Evolutionary conservation across 1,284 basidiomycete genomes (phyloP).

Genomic region (Apiotrichum gracile): DNA sequence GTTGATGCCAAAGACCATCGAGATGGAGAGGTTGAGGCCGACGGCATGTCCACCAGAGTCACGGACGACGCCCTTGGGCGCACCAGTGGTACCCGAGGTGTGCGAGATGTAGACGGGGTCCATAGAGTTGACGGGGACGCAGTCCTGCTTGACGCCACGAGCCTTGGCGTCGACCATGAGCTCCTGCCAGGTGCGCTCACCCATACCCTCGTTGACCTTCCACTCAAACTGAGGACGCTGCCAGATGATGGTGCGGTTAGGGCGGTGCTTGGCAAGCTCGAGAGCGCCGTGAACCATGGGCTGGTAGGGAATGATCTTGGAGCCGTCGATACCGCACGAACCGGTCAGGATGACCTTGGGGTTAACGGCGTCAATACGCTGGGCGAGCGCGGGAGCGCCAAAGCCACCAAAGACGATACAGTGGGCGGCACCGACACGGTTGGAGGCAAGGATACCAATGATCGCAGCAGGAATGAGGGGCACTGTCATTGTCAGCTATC

Average conservation of each 20-base stretch:
- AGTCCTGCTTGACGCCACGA: slow-evolving; percentile 7
- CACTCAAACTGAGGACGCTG: slow-evolving; percentile 51
- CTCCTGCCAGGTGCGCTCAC: slow-evolving; percentile 14
- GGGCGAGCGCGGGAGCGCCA: slow-evolving; percentile 84
- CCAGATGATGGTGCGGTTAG: slow-evolving; percentile 79
- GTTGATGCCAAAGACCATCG: slow-evolving; percentile 90
- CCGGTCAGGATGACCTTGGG: slow-evolving; percentile 83
- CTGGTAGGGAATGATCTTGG: slow-evolving; percentile 16
- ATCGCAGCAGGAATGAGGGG: slow-evolving; percentile 55
- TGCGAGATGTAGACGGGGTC: slow-evolving; percentile 39
- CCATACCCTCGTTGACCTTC: slow-evolving; percentile 1
- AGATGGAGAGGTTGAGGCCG: slow-evolving; percentile 75
- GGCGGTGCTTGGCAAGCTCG: slow-evolving; percentile 1
- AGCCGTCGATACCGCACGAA: slow-evolving; percentile 51
- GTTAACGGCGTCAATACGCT: slow-evolving; percentile 79
- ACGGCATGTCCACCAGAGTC: slow-evolving; percentile 87
- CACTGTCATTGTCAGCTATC: slow-evolving; percentile 5
- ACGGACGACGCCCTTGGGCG: slow-evolving; percentile 93
- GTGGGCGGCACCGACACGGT: slow-evolving; percentile 89
- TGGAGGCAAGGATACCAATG: slow-evolving; percentile 75
- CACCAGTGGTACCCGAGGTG: slow-evolving; percentile 90
- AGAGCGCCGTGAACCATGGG: slow-evolving; percentile 6
- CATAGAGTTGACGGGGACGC: slow-evolving; percentile 11
- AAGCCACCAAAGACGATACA: slow-evolving; percentile 98
- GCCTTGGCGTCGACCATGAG: slow-evolving; percentile 9